Evolutionary conservation across 495 filamentous ascomycete genomes (phyloP), one percentile per base, ranked within the genome.

Genomic region (Astrocystis sublimbata): DNA sequence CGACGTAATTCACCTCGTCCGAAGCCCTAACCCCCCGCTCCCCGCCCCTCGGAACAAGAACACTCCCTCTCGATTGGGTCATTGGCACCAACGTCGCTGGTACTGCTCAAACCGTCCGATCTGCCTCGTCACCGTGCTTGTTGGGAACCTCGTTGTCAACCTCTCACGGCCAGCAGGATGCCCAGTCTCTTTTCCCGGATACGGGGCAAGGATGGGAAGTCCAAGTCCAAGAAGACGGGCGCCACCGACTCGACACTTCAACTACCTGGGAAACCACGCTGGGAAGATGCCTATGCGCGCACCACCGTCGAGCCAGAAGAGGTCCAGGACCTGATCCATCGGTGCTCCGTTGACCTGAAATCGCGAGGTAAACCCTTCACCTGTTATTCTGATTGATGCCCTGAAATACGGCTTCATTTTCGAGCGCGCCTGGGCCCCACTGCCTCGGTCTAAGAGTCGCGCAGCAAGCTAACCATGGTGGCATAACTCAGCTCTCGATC

Each of bases 311-410:
- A 90, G 45, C 90, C 93, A 6, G 91, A 93, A 63, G 96, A 98
- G 75, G 87, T 98, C 31, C 89, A 93, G 66, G 91, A 94, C 63
- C 79, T 98, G 59, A 77, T 98, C 23, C 80, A 85, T 66, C 88
- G 85, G 50, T 98, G 92, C 76, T 93, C 92, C 19, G 84, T 86
- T 54, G 94, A 98, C 78, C 81, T 98, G 74, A 98, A 98, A 79
- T 87, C 89, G 61, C 85, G 92, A 92, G 94, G 94, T 96, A 85
- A 56, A 42, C 31, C 13, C 7, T 33, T 17, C 40, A 5, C 13
- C 21, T 24, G 46, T 36, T 35, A 4, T 5, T 49, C 46, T 7
- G 42, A 31, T 36, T 46, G 40, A 31, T n/a, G n/a, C 24, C 12
- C 41, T 21, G 19, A 15, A 24, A 26, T 13, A 43, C 30, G n/a